A percentile compares a stretch with the other conserved stretches of the same genome.
Conservation (phyloP, 2,329 filamentous ascomycete species). For the Thermothelomyces thermophilus region DNA sequence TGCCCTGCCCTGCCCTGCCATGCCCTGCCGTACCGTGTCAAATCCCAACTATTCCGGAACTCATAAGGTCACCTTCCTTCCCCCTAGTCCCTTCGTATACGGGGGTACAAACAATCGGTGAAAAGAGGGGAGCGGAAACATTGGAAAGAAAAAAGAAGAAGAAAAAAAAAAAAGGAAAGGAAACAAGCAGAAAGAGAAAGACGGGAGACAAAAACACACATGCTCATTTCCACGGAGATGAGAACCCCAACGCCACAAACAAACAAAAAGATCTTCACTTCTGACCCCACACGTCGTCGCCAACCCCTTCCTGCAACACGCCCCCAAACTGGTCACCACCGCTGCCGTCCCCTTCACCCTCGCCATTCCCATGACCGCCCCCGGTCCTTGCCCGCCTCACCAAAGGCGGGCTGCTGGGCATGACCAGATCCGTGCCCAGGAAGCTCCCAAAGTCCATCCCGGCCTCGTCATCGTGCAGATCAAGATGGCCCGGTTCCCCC, state of each 20-base stretch:
- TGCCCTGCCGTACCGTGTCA: neutral
- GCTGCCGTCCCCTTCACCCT: neutral
- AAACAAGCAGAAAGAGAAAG: neutral
- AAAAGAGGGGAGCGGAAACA: neutral
- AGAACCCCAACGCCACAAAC: neutral
- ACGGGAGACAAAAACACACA: neutral
- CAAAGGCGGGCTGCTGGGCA: constrained; percentile 44
- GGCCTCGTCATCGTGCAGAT: neutral
- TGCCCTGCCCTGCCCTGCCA: neutral
- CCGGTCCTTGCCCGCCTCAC: constrained; percentile 19
- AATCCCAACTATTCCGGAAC: no score
- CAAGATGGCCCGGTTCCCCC: neutral
- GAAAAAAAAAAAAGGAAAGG: neutral
- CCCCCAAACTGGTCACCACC: constrained; percentile 22
- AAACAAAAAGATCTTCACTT: neutral
- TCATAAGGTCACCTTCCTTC: no score
- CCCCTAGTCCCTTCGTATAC: no score
- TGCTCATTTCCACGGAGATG: neutral
- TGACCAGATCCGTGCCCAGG: constrained; percentile 40
- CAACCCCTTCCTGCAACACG: neutral
- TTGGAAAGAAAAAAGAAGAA: no score
- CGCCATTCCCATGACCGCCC: neutral
- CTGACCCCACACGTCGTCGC: neutral
- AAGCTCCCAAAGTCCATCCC: constrained; percentile 42
- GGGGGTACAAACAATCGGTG: no score